These are phyloP conservation scores for Populus tremula DNA, from an alignment of 345 rosid species.

Conservation along the genomic window DNA sequence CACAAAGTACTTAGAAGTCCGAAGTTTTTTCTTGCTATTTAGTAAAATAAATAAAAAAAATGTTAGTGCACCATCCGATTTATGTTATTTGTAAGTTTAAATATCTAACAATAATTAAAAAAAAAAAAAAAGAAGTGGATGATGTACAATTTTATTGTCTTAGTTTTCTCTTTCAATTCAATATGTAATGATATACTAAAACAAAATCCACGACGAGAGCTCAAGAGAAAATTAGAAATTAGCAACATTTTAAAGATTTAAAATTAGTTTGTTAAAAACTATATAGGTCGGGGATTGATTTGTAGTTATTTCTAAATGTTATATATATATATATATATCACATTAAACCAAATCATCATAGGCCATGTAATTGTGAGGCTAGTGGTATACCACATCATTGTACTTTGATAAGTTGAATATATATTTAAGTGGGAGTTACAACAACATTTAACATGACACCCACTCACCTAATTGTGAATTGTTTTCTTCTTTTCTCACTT, in stretches of 20 bases:
- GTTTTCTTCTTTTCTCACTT: background rate
- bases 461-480: background rate
- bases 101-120: too few species aligned
- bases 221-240: background rate
- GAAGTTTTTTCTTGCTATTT: too few species aligned
- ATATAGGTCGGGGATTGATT: background rate
- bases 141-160: too few species aligned
- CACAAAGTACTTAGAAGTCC: too few species aligned
- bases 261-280: background rate
- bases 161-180: background rate
- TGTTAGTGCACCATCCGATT: too few species aligned
- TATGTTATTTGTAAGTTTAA: too few species aligned
- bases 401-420: background rate
- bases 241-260: background rate
- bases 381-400: slow-evolving; percentile 12
- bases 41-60: too few species aligned
- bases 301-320: background rate
- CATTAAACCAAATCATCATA: background rate
- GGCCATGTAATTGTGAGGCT: background rate
- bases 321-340: background rate
- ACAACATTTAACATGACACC: slow-evolving; percentile 9
- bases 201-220: too few species aligned
- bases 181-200: too few species aligned
- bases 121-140: too few species aligned
- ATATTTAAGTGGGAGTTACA: slow-evolving; percentile 8